Evolutionary conservation across 73 alveolate genomes (phyloP).

Genomic region (Symbiodinium natans): DNA sequence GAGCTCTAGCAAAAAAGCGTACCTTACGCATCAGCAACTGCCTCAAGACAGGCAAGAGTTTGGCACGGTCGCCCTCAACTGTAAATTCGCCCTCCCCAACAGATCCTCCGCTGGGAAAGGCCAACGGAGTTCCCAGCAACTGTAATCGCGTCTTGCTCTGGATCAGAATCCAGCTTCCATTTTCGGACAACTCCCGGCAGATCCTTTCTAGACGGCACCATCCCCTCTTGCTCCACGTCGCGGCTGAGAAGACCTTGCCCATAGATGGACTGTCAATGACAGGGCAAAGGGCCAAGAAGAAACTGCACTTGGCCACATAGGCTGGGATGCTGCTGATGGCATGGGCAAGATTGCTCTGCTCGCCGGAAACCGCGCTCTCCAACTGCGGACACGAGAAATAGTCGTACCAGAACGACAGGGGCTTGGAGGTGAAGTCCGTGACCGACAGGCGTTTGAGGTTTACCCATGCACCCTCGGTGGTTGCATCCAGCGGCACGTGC

Average conservation of each 20-base stretch:
- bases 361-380: too few relatives aligned
- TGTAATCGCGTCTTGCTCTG: neutral
- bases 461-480: neutral
- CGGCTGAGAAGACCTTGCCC: neutral
- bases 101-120: neutral
- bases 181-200: neutral
- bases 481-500: neutral
- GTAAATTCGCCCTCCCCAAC: neutral
- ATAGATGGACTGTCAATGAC: neutral
- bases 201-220: neutral
- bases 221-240: neutral
- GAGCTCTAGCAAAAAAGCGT: neutral
- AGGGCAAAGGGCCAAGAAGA: neutral
- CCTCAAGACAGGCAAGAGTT: neutral
- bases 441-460: neutral
- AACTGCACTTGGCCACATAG: neutral
- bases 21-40: neutral
- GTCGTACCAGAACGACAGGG: constrained; percentile 2
- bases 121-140: neutral
- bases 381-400: neutral
- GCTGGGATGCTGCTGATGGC: neutral
- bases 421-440: neutral
- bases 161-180: neutral
- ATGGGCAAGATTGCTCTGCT: too few relatives aligned
- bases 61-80: neutral